Percentiles rank a stretch among this genome's conserved stretches.
Evolutionary conservation across 345 rosid species (phyloP).

Genomic region (Capsella bursapastoris): DNA sequence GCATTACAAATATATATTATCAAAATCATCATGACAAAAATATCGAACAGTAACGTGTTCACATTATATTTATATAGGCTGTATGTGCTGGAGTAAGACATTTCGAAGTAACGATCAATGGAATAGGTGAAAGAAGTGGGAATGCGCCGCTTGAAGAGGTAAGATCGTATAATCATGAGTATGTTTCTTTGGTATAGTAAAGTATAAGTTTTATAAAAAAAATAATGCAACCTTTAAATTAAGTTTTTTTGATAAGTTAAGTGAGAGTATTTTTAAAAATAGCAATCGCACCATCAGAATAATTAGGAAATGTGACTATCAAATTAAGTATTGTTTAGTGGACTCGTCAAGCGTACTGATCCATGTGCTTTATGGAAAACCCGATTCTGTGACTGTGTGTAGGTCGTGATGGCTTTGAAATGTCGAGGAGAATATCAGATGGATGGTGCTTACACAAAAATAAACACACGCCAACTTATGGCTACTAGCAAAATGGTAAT

Average conservation of each 20-base stretch:
- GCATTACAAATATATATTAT: neutral
- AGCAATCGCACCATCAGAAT: neutral
- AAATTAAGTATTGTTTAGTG: neutral
- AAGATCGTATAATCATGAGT: neutral
- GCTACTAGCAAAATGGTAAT: slow-evolving; percentile 93
- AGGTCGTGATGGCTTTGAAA: slow-evolving; percentile 91
- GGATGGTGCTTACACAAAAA: slow-evolving; percentile 74
- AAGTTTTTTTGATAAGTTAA: too few relatives aligned
- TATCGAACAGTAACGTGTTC: too few relatives aligned
- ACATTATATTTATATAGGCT: too few relatives aligned
- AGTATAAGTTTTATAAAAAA: neutral
- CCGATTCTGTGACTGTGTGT: neutral
- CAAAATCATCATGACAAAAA: neutral
- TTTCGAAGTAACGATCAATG: slow-evolving; percentile 87
- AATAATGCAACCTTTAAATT: too few relatives aligned
- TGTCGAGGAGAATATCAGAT: slow-evolving; percentile 72
- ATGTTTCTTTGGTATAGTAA: neutral
- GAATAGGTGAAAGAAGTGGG: slow-evolving; percentile 98
- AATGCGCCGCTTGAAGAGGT: slow-evolving; percentile 99
- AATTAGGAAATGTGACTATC: neutral
- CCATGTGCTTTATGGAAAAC: neutral
- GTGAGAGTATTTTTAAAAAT: too few relatives aligned
- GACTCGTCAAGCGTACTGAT: neutral
- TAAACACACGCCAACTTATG: slow-evolving; percentile 67
- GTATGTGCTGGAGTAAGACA: slow-evolving; percentile 92